Base-by-base conservation (phyloP, 441 rosid species). In the Flueggea neowawraea region DNA sequence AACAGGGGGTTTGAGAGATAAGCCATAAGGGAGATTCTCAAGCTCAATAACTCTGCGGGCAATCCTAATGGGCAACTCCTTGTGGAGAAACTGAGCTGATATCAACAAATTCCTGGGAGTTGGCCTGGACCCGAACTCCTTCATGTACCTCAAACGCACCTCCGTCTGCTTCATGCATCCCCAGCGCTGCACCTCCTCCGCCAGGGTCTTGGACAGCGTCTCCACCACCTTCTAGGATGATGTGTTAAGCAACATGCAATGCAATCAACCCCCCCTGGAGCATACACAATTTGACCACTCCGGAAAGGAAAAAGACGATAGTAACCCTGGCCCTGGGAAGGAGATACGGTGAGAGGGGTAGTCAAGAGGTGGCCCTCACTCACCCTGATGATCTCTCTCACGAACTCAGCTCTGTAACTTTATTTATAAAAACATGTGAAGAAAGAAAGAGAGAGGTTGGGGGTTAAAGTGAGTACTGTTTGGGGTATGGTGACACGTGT, bases 101-200 rank as follows among this genome's bases (percentile, higher is more conserved):
- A 94, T 76, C 64, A 94, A 60, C 66, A 94, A 73, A 62, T 86
- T 94, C n/a, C 69, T 79, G 33, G 76, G 76, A 2, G 86, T 84
- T 6, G 98, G 96, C 13, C 36, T 69, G 13, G 91, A 84, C 32
- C 98, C 98, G 59, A 94, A 94, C 57, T 94, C 94, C 97, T 91
- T 86, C 99, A 91, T 94, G 72, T 91, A 89, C 75, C 94, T 78
- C 60, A 91, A 75, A 64, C 96, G 87, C 6, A 94, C 97, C 33
- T 97, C 97, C 0, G 90, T 91, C 74, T 78, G 99, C 78, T 87
- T 94, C 97, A 87, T 83, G 83, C 91, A 68, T 4, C 97, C 96
- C 96, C 96, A 89, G 60, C 79, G 70, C 33, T 74, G 86, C 16
- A 87, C 89, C 64, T 94, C 97, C 67, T 83, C 89, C 53, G 85